Evolutionary conservation across 2,329 filamentous ascomycete genomes (phyloP), one percentile per base, ranked within the genome.

Genomic region (Colletotrichum incanum): DNA sequence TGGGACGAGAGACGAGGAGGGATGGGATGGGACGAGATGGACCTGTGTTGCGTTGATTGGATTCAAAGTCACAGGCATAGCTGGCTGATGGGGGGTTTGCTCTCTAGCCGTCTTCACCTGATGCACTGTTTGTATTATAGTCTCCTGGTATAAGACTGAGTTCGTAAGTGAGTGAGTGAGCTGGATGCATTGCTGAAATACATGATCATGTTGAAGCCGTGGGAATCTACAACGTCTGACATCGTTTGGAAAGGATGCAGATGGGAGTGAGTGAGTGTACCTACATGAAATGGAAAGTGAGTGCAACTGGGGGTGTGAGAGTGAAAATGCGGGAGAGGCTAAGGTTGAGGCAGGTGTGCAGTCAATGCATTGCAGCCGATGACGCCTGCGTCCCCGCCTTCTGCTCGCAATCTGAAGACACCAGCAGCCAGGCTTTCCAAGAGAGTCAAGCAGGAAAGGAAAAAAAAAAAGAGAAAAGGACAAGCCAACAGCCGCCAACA

Each of bases 311-410:
- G 39, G 39, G 49, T 20, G 49, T 65, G 62, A 47, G 62, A 50
- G 34, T 39, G n/a, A 49, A 49, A 59, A 47, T 50, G 64, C 45
- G 45, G 49, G 39, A 18, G 23, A 37, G 37, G 20, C 23, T 41
- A 39, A 37, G 20, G 20, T 9, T 8, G 9, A n/a, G 43, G 43
- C 20, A n/a, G 52, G 28, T 26, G 47, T 59, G 54, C 50, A 39
- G 67, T 71, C 63, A 54, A 67, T 71, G 64, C 64, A 62, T 43
- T 61, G 55, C 67, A 71, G 55, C 63, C 63, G 67, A 71, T 71
- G 67, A 67, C 56, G 67, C 67, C 47, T 41, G 31, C 55, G 39
- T 56, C 62, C 67, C 59, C 39, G 18, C 50, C 41, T 34, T 64
- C 34, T 64, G 45, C 49, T 52, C 47, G 47, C 60, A 39, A 37